phyloP scores from a whole-genome alignment of 2,329 filamentous ascomycete genomes.

The Microdochium nivale region DNA sequence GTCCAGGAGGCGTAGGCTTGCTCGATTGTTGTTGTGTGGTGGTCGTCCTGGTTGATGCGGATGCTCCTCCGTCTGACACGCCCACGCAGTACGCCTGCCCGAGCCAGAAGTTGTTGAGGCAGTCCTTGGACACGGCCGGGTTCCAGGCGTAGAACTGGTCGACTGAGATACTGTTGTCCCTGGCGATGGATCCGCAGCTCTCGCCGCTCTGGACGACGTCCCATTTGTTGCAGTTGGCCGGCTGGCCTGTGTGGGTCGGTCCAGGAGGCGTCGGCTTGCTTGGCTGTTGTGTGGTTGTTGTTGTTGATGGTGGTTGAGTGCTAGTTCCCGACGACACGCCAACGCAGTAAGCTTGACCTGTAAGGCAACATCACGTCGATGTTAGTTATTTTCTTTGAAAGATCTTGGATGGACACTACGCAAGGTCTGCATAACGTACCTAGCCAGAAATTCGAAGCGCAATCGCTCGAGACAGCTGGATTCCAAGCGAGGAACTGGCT shows the following conservation, averaged over 20 bases:
- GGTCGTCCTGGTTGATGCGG: neutral
- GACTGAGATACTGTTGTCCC: neutral
- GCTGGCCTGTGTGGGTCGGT: slow-evolving; percentile 5
- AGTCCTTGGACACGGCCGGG: neutral
- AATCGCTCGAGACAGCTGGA: slow-evolving; percentile 8
- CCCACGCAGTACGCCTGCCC: neutral
- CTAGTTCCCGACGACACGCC: neutral
- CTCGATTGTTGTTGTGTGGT: neutral
- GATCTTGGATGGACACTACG: too few relatives aligned
- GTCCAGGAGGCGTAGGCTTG: neutral
- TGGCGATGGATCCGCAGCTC: neutral
- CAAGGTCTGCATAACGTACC: too few relatives aligned
- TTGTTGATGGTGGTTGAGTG: neutral
- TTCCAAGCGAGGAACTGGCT: slow-evolving; percentile 7
- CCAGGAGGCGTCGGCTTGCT: slow-evolving; percentile 5
- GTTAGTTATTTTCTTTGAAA: too few relatives aligned
- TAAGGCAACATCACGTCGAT: too few relatives aligned
- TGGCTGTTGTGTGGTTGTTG: slow-evolving; percentile 1
- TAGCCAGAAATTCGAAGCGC: slow-evolving; percentile 1
- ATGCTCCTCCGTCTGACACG: neutral
- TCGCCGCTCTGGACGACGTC: neutral
- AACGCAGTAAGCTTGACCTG: slow-evolving; percentile 1
- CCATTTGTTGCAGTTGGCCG: neutral
- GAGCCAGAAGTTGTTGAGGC: neutral
- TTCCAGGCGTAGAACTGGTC: neutral